Evolutionary conservation across 73 alveolate species (phyloP).

Genomic region (Tetrahymena elliotti): DNA sequence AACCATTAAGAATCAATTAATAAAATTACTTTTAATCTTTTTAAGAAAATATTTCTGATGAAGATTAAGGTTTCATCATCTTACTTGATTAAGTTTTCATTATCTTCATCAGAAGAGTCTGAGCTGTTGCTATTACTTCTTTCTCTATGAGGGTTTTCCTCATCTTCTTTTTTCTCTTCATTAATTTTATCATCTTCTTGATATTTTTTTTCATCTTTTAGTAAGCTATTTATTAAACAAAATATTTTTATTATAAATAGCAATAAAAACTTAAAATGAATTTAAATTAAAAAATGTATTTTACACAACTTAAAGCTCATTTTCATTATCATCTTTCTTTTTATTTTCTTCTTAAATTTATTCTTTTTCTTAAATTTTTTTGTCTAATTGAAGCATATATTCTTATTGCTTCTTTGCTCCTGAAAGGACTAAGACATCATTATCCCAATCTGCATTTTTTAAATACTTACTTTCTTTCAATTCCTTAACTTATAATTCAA

Average conservation of each 20-base stretch:
- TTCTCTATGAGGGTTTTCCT: background rate
- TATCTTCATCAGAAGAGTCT: background rate
- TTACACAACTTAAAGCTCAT: background rate
- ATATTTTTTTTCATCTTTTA: background rate
- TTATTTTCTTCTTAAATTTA: conserved; percentile 2
- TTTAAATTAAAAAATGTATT: background rate
- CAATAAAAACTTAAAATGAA: background rate
- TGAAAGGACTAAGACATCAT: conserved; percentile 30
- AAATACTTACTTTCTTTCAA: conserved; percentile 15
- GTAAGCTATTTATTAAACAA: background rate
- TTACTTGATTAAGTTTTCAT: background rate
- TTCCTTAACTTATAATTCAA: background rate
- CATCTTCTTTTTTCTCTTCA: background rate
- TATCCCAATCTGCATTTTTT: conserved; percentile 39
- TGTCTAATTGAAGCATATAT: background rate
- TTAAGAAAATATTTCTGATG: conserved; percentile 47
- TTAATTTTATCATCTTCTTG: background rate
- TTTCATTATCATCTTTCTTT: background rate
- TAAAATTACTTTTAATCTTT: conserved; percentile 42
- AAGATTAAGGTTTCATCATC: conserved; percentile 34
- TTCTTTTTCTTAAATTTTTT: conserved; percentile 16
- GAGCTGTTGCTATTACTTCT: background rate
- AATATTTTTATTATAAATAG: background rate
- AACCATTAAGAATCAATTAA: background rate
- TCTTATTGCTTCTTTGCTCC: conserved; percentile 26